phyloP scores from a whole-genome alignment of 345 rosid species.

The Durio zibethinus region DNA sequence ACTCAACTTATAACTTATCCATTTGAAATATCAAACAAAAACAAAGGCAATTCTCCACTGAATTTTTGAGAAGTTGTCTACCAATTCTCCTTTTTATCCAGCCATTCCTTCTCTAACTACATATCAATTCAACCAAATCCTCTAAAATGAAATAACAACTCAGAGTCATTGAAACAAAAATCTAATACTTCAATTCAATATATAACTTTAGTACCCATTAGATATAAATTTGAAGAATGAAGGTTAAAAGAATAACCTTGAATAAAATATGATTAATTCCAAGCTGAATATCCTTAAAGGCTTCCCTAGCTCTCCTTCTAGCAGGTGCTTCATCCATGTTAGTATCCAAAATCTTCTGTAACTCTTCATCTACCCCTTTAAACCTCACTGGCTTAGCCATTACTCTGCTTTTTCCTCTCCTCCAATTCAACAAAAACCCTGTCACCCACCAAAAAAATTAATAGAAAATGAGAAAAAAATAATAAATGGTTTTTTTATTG shows the following conservation, averaged over 20 bases:
- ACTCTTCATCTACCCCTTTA: conserved; percentile 44
- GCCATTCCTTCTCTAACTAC: not conserved
- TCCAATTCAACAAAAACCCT: conserved; percentile 27
- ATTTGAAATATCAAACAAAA: not conserved
- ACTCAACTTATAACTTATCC: not conserved
- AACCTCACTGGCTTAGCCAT: conserved; percentile 43
- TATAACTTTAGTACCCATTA: not conserved
- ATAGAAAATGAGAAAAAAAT: not conserved
- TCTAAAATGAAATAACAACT: not conserved
- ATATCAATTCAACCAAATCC: not conserved
- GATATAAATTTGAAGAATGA: not conserved
- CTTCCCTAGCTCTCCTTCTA: conserved; percentile 73
- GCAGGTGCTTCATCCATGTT: conserved; percentile 72
- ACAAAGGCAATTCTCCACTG: not conserved
- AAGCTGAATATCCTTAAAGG: conserved; percentile 68
- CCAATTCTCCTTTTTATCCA: not conserved
- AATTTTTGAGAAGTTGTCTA: not conserved
- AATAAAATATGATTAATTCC: conserved; percentile 78
- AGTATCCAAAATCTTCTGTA: conserved; percentile 52
- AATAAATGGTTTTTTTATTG: not conserved
- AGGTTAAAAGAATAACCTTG: conserved; percentile 45
- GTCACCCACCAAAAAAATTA: not conserved
- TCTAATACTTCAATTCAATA: not conserved
- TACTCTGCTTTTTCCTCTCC: conserved; percentile 24
- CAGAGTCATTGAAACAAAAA: conserved; percentile 1